Evolutionary conservation across 2,329 filamentous ascomycete species (phyloP).

Genomic region (Pyrenophora seminiperda): DNA sequence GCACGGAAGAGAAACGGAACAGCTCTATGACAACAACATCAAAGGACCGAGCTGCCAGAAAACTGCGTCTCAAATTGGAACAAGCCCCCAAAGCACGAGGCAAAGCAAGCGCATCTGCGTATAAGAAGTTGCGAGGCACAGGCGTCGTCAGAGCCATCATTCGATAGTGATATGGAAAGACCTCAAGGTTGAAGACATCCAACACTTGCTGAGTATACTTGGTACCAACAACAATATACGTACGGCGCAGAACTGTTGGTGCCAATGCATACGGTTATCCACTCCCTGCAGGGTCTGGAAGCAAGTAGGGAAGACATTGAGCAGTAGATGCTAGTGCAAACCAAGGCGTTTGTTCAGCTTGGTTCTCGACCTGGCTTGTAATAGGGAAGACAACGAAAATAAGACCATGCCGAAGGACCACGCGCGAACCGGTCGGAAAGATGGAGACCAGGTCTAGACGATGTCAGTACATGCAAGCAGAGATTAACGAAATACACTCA

Average conservation of each 20-base stretch:
- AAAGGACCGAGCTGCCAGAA: neutral
- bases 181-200: neutral
- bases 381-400: constrained; percentile 29
- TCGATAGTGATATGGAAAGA: constrained; percentile 1
- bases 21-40: constrained; percentile 9
- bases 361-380: constrained; percentile 8
- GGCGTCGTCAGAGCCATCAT: constrained; percentile 1
- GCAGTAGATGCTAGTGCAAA: neutral
- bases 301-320: too few relatives aligned
- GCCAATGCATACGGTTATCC: too few relatives aligned
- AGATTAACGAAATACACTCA: constrained; percentile 34
- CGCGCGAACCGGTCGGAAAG: constrained; percentile 48
- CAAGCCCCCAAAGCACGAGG: constrained; percentile 9
- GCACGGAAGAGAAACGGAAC: constrained; percentile 14
- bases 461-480: constrained; percentile 28
- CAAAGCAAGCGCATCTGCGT: constrained; percentile 1
- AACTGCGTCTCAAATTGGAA: constrained; percentile 9
- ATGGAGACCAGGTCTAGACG: constrained; percentile 43
- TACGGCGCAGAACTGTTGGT: neutral
- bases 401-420: constrained; percentile 40
- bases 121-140: constrained; percentile 9
- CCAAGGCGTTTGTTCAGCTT: neutral
- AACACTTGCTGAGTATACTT: constrained; percentile 2
- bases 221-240: too few relatives aligned
- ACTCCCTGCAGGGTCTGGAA: too few relatives aligned